Percentiles rank a stretch among this genome's conserved stretches.
Evolutionary conservation across 805 yeast species (phyloP).

Genomic region (Pichia phayaonensis): DNA sequence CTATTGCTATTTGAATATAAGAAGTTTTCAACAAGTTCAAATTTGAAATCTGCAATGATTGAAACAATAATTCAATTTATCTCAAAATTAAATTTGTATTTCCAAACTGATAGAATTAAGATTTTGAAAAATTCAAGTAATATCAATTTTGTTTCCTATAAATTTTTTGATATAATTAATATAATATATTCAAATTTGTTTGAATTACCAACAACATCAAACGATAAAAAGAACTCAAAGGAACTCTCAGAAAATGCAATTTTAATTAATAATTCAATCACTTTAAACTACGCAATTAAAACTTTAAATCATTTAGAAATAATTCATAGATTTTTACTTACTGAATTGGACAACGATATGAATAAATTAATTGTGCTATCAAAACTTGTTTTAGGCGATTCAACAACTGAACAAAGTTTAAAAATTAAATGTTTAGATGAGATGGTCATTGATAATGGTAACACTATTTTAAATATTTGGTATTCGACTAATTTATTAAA

Average conservation of each 20-base stretch:
- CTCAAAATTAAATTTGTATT: conserved; percentile 25
- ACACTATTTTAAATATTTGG: conserved; percentile 17
- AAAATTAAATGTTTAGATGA: conserved; percentile 18
- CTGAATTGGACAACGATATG: conserved; percentile 28
- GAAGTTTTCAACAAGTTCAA: conserved; percentile 8
- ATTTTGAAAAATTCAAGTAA: conserved; percentile 16
- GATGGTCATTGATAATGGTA: conserved; percentile 6
- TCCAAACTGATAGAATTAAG: conserved; percentile 23
- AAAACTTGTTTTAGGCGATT: conserved; percentile 18
- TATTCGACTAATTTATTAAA: conserved; percentile 22
- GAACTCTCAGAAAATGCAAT: conserved; percentile 12
- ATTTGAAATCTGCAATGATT: conserved; percentile 21
- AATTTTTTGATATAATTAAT: conserved; percentile 23
- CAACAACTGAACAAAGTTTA: conserved; percentile 2
- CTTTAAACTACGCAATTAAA: conserved; percentile 16
- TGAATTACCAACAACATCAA: conserved; percentile 11
- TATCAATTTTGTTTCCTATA: conserved; percentile 25
- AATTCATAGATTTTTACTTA: conserved; percentile 23
- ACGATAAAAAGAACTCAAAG: conserved; percentile 12
- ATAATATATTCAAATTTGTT: conserved; percentile 20
- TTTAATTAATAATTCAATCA: conserved; percentile 6
- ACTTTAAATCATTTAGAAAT: conserved; percentile 23
- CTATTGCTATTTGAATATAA: conserved; percentile 16
- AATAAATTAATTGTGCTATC: conserved; percentile 27
- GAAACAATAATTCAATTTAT: conserved; percentile 27